These are phyloP conservation scores for Termitomyces heimii DNA, from an alignment of 768 basidiomycete species.

Conservation along the genomic window DNA sequence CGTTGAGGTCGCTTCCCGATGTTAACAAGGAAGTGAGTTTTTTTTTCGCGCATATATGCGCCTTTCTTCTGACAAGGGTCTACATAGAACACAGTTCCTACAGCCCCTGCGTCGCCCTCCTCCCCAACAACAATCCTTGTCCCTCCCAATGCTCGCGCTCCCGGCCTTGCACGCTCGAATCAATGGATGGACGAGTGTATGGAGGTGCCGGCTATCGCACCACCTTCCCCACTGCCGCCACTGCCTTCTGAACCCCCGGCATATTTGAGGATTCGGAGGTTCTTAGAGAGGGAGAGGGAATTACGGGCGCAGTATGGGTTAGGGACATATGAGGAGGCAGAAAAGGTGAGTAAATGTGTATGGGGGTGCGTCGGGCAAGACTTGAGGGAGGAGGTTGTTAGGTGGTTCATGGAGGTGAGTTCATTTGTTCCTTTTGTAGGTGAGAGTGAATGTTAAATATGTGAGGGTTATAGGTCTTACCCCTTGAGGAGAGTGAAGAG, in stretches of 20 bases:
- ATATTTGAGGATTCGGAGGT: not conserved
- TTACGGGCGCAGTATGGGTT: not conserved
- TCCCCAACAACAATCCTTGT: not conserved
- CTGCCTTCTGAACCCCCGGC: not conserved
- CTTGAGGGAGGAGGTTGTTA: not conserved
- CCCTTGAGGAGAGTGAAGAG: not conserved
- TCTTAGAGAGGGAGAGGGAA: not conserved
- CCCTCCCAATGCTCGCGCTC: not conserved
- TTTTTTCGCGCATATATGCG: not conserved
- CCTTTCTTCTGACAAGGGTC: not conserved
- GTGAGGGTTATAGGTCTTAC: not conserved
- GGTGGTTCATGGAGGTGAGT: slow-evolving; percentile 2
- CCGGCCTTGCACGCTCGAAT: not conserved
- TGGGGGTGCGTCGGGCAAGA: slow-evolving; percentile 1
- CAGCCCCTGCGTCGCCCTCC: not conserved
- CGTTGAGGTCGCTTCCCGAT: not conserved
- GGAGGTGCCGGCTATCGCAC: not conserved
- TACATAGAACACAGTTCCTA: not conserved
- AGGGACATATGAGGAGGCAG: not conserved
- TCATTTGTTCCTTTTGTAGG: not conserved
- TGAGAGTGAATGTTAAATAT: too few relatives aligned
- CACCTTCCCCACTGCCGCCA: not conserved
- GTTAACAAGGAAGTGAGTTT: not conserved
- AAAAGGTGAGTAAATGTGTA: not conserved
- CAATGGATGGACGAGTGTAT: too few relatives aligned